These are phyloP conservation scores for Bauhinia variegata DNA, from an alignment of 306 rosid species.

Conservation along the genomic window DNA sequence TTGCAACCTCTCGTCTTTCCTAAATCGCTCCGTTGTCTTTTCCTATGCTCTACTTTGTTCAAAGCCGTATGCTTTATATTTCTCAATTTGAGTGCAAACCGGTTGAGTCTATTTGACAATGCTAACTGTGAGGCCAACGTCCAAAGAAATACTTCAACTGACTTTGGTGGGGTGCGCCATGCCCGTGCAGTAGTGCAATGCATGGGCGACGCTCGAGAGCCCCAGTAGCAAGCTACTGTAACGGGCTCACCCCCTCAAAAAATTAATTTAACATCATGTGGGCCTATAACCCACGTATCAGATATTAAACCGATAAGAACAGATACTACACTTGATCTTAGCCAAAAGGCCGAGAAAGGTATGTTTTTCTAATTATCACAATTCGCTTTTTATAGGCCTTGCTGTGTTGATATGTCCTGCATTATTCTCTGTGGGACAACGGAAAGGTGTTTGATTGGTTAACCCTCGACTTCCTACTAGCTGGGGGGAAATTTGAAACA, in stretches of 20 bases:
- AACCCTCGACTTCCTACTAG: neutral
- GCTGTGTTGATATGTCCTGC: neutral
- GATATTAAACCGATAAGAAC: neutral
- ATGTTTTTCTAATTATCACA: neutral
- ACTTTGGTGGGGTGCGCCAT: conserved; percentile 33
- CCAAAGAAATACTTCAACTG: neutral
- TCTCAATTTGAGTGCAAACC: too few species aligned
- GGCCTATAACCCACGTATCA: neutral
- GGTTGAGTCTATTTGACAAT: too few species aligned
- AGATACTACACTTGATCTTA: conserved; percentile 10
- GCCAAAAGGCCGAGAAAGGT: conserved; percentile 11
- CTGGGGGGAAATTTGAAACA: neutral
- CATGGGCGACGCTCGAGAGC: neutral
- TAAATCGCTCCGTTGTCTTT: too few species aligned
- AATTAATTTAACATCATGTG: neutral
- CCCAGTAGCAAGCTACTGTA: too few species aligned
- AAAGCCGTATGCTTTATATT: too few species aligned
- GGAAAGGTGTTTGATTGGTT: neutral
- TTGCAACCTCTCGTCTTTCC: too few species aligned
- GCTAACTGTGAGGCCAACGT: too few species aligned
- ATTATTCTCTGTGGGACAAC: neutral
- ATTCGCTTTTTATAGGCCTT: neutral
- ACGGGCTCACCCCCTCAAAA: too few species aligned
- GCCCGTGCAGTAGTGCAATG: neutral
- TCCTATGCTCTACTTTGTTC: too few species aligned